Percentiles rank a stretch among this genome's conserved stretches.
Evolutionary conservation across 2,329 filamentous ascomycete genomes (phyloP).

Genomic region (Leptodontidium sp.): DNA sequence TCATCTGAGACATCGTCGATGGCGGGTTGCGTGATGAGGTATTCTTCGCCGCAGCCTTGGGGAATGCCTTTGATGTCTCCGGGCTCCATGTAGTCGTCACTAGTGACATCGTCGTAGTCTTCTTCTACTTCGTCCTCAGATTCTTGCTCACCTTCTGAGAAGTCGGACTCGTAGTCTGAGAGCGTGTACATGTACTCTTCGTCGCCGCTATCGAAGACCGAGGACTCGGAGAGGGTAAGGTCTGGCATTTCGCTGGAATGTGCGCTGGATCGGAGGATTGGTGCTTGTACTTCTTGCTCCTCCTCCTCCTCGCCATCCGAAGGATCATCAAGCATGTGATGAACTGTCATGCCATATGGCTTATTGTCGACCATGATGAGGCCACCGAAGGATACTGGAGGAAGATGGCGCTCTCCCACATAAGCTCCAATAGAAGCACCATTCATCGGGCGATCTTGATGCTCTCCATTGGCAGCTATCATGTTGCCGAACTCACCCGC

Average conservation of each 20-base stretch:
- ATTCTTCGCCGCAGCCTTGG: conserved; percentile 76
- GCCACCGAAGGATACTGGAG: conserved; percentile 90
- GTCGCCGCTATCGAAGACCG: conserved; percentile 47
- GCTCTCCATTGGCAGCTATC: conserved; percentile 73
- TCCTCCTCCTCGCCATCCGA: conserved; percentile 55
- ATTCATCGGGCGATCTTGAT: conserved; percentile 80
- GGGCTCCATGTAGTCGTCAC: conserved; percentile 54
- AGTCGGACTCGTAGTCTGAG: conserved; percentile 67
- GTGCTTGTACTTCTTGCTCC: conserved; percentile 41
- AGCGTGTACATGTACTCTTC: conserved; percentile 68
- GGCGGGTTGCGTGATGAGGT: conserved; percentile 89
- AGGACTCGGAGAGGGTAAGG: conserved; percentile 47
- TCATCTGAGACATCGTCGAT: conserved; percentile 86
- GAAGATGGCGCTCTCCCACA: conserved; percentile 83
- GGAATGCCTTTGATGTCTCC: conserved; percentile 84
- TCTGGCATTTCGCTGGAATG: conserved; percentile 45
- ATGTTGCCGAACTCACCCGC: conserved; percentile 50
- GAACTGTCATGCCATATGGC: conserved; percentile 93
- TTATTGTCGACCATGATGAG: conserved; percentile 85
- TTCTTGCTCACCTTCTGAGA: conserved; percentile 35
- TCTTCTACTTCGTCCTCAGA: conserved; percentile 55
- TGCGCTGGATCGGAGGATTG: conserved; percentile 43
- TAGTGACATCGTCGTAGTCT: conserved; percentile 55
- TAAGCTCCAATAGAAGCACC: conserved; percentile 95
- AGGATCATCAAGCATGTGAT: conserved; percentile 89